Evolutionary conservation across 805 yeast species (phyloP).

Genomic region (Starmerella potacharoeniae): DNA sequence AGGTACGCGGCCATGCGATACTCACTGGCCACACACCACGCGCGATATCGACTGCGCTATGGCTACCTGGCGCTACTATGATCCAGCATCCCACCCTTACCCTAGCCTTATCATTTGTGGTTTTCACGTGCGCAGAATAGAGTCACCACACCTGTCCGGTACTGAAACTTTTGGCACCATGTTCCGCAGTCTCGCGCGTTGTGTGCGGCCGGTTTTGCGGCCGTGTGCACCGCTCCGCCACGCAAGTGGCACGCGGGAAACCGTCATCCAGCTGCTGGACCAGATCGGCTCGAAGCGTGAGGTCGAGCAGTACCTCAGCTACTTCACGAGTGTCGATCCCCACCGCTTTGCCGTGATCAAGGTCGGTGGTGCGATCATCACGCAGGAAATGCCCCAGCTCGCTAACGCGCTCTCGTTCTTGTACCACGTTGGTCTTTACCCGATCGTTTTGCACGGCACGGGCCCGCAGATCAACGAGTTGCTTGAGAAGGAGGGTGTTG

Average conservation of each 20-base stretch:
- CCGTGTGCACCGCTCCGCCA: not conserved
- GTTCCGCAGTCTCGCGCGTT: constrained; percentile 3
- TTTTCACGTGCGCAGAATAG: not conserved
- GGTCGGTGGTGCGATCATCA: constrained; percentile 98
- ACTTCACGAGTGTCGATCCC: constrained; percentile 79
- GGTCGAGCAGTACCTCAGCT: constrained; percentile 93
- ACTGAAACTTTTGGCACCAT: constrained; percentile 6
- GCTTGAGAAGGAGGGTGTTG: constrained; percentile 86
- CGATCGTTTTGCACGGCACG: constrained; percentile 94
- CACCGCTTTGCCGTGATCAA: constrained; percentile 98
- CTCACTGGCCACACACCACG: no score
- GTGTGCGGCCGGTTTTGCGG: constrained; percentile 3
- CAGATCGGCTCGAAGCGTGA: constrained; percentile 96
- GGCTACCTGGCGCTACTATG: no score
- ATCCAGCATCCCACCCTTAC: not conserved
- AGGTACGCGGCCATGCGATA: no score
- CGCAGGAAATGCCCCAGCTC: constrained; percentile 82
- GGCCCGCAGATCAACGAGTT: constrained; percentile 97
- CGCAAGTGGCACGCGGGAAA: constrained; percentile 57
- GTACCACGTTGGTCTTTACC: constrained; percentile 94
- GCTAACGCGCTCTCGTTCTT: constrained; percentile 93
- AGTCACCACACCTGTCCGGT: not conserved
- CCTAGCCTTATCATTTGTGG: constrained; percentile 3
- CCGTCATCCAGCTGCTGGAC: constrained; percentile 87
- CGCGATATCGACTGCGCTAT: no score